Evolutionary conservation across 306 rosid genomes (phyloP).

Genomic region (Trifolium repens): DNA sequence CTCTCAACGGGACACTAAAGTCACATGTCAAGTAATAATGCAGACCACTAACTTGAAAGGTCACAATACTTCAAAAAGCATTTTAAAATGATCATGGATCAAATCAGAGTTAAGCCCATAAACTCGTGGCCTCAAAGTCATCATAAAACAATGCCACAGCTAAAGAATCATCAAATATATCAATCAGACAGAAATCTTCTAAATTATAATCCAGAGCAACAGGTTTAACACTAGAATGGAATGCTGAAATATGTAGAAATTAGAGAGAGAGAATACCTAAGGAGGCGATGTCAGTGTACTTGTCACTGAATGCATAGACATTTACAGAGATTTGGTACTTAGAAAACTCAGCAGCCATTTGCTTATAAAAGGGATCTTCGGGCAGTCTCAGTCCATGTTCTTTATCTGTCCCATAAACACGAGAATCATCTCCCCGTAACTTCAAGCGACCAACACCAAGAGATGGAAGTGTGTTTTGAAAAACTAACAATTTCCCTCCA

Average conservation of each 20-base stretch:
- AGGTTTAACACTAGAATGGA: not conserved
- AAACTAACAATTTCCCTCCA: slow-evolving; percentile 94
- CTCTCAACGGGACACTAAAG: slow-evolving; percentile 8
- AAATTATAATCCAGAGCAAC: slow-evolving; percentile 33
- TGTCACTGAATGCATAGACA: slow-evolving; percentile 92
- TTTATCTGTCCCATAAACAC: slow-evolving; percentile 94
- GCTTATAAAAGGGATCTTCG: slow-evolving; percentile 98
- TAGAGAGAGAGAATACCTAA: slow-evolving; percentile 59
- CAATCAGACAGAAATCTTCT: slow-evolving; percentile 10
- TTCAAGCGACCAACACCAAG: slow-evolving; percentile 95
- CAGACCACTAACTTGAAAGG: not conserved
- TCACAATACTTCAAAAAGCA: slow-evolving; percentile 11
- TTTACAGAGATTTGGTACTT: slow-evolving; percentile 88
- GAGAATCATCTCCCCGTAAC: slow-evolving; percentile 96
- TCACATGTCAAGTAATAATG: slow-evolving; percentile 20
- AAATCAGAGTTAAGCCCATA: not conserved
- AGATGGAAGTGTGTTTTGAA: slow-evolving; percentile 95
- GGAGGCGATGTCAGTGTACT: slow-evolving; percentile 96
- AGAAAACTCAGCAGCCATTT: slow-evolving; percentile 98
- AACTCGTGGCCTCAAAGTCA: slow-evolving; percentile 17
- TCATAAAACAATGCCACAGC: slow-evolving; percentile 32
- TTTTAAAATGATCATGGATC: no score
- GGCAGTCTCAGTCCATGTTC: slow-evolving; percentile 85
- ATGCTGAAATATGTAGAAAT: slow-evolving; percentile 24
- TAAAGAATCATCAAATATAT: slow-evolving; percentile 37